phyloP scores from a whole-genome alignment of 768 basidiomycete species.

The Coprinopsis cinerea region DNA sequence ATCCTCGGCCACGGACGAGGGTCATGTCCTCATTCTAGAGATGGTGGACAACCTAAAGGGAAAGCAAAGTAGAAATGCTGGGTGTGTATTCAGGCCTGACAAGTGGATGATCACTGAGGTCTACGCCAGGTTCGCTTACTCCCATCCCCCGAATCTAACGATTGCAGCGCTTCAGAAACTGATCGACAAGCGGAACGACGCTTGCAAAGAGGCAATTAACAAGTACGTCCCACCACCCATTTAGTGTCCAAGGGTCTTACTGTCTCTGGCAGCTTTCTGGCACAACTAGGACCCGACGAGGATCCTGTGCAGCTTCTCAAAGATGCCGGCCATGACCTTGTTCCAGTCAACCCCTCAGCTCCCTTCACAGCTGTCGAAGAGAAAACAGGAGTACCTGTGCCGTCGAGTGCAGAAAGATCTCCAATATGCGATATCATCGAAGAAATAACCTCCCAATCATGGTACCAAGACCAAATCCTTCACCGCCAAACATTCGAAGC shows the following conservation, averaged over 20 bases:
- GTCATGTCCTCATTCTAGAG: slow-evolving; percentile 42
- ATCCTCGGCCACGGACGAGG: slow-evolving; percentile 18
- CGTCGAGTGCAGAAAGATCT: slow-evolving; percentile 33
- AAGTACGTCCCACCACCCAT: slow-evolving; percentile 61
- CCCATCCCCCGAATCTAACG: slow-evolving; percentile 36
- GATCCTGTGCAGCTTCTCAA: slow-evolving; percentile 62
- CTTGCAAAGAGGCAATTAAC: slow-evolving; percentile 59
- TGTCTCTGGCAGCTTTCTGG: slow-evolving; percentile 43
- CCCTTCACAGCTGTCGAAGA: slow-evolving; percentile 7
- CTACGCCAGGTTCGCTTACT: slow-evolving; percentile 19
- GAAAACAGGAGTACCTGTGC: slow-evolving; percentile 14
- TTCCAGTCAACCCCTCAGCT: slow-evolving; percentile 57
- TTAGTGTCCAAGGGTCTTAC: not conserved
- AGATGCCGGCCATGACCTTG: slow-evolving; percentile 60
- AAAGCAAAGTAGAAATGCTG: slow-evolving; percentile 25
- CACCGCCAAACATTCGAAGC: not conserved
- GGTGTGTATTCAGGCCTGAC: slow-evolving; percentile 18
- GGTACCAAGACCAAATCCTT: slow-evolving; percentile 67
- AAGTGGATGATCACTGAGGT: slow-evolving; percentile 1
- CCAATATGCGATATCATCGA: slow-evolving; percentile 52
- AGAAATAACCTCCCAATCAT: slow-evolving; percentile 50
- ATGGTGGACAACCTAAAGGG: slow-evolving; percentile 31
- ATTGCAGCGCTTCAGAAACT: slow-evolving; percentile 61
- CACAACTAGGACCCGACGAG: slow-evolving; percentile 43
- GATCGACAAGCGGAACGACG: slow-evolving; percentile 61